Percentiles rank a stretch among this genome's conserved stretches.
These are phyloP conservation scores for Coemansia sp. DNA, from an alignment of 371 early-diverging fungal species.

Conservation along the genomic window DNA sequence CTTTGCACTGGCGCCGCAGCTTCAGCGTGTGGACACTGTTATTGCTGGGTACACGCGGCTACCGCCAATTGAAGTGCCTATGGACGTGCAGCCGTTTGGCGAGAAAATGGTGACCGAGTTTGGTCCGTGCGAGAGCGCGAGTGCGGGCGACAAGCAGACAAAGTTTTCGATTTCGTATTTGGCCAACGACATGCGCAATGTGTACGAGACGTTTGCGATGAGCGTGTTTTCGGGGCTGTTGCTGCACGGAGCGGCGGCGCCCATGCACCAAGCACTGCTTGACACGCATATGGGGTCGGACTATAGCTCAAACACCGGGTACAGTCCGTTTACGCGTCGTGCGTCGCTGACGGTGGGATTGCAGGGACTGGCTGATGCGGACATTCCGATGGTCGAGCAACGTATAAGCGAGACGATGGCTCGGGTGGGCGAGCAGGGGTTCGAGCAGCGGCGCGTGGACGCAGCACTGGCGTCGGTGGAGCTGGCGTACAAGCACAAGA, in stretches of 20 bases:
- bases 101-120: slow-evolving; percentile 54
- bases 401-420: slow-evolving; percentile 70
- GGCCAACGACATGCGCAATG: slow-evolving; percentile 73
- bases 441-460: slow-evolving; percentile 75
- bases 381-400: slow-evolving; percentile 59
- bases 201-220: slow-evolving; percentile 80
- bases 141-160: slow-evolving; percentile 59
- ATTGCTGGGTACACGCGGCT: slow-evolving; percentile 53
- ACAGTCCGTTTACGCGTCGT: slow-evolving; percentile 65
- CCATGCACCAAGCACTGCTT: slow-evolving; percentile 93
- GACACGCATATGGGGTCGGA: slow-evolving; percentile 91
- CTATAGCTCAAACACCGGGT: slow-evolving; percentile 88
- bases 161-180: slow-evolving; percentile 75
- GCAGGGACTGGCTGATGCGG: slow-evolving; percentile 56
- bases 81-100: slow-evolving; percentile 52
- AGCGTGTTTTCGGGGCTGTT: slow-evolving; percentile 76
- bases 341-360: slow-evolving; percentile 60
- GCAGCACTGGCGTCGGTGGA: slow-evolving; percentile 90
- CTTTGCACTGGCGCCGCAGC: slow-evolving; percentile 73
- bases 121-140: slow-evolving; percentile 49
- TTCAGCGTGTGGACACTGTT: slow-evolving; percentile 63
- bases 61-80: slow-evolving; percentile 37
- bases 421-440: slow-evolving; percentile 68
- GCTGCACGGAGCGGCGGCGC: slow-evolving; percentile 84
- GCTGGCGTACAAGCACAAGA: slow-evolving; percentile 85